Evolutionary conservation across 495 filamentous ascomycete species (phyloP), one percentile per base, ranked within the genome.

Genomic region (Extremus antarcticus): DNA sequence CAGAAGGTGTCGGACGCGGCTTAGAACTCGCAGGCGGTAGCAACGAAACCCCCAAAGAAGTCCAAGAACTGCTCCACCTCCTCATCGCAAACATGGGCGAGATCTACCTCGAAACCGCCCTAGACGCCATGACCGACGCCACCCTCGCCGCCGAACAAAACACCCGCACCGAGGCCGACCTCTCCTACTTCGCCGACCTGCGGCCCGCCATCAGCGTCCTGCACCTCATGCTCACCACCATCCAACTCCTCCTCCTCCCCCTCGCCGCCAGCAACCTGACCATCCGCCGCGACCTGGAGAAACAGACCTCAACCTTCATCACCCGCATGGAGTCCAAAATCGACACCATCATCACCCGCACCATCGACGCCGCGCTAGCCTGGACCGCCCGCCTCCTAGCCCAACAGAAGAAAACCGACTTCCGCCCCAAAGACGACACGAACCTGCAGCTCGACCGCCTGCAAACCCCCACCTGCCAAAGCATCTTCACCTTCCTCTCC

Each of bases 11-110:
- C 49, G 87, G 91, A n/a, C 76, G 94, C 58, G 86, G 87, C 0
- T 76, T 99, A 25, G 94, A 99, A 65, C 75, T 99, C 41, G 87
- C 85, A 32, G 85, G 86, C 21, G 56, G 59, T 21, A 81, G 80
- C 43, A 87, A 77, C 58, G 94, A 97, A 57, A 95, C 88, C 10
- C 88, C 92, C 24, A 97, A 92, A 68, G 94, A 99, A 69, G 87
- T 97, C 40, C 80, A 82, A n/a, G 82, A 87, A 54, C 76, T 96
- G 17, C 73, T 96, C 40, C 86, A 84, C 66, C 80, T 97, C 8
- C 79, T 99, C 0, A 77, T 96, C 22, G 80, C 82, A 16, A 85
- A 86, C 57, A 92, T 96, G 86, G 90, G 88, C 50, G 89, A 94
- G 62, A 85, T 90, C 38, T 99, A 97, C 63, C 74, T 99, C 25